Evolutionary conservation across 2,329 filamentous ascomycete genomes (phyloP).

Genomic region (Coniochaeta ligniaria): DNA sequence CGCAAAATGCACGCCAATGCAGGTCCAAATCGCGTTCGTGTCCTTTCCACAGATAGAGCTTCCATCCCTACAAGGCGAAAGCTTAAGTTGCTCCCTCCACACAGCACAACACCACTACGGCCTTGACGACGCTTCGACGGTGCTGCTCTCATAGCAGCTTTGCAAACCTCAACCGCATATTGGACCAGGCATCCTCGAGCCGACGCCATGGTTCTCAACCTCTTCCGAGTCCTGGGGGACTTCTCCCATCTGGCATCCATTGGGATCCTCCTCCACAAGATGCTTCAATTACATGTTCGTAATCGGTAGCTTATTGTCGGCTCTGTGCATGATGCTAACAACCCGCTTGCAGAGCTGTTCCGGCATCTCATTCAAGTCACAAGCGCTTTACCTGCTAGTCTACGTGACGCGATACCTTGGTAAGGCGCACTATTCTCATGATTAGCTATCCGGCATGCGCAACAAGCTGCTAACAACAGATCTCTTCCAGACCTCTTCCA

Average conservation of each 20-base stretch:
- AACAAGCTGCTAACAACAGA: neutral
- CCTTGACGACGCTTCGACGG: neutral
- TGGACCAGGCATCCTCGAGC: neutral
- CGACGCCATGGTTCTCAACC: conserved; percentile 32
- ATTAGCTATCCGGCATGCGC: conserved; percentile 2
- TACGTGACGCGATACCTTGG: conserved; percentile 90
- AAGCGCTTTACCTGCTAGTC: conserved; percentile 88
- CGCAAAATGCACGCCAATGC: neutral
- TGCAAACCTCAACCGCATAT: neutral
- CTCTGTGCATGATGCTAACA: conserved; percentile 7
- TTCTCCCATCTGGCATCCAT: conserved; percentile 93
- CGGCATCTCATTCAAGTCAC: conserved; percentile 98
- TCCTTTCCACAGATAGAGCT: conserved; percentile 3
- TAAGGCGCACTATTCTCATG: conserved; percentile 26
- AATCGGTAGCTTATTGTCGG: neutral
- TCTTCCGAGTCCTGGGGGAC: conserved; percentile 62
- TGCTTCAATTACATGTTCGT: conserved; percentile 82
- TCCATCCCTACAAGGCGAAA: neutral
- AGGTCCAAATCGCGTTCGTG: conserved; percentile 2
- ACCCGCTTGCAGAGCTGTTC: conserved; percentile 70
- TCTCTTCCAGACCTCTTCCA: conserved; percentile 69
- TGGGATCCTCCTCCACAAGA: conserved; percentile 92
- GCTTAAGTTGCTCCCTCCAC: neutral
- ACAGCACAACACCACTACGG: neutral
- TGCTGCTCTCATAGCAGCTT: neutral